Evolutionary conservation across 148 eudicot genomes (phyloP).

Genomic region (Chenopodium suecicum): DNA sequence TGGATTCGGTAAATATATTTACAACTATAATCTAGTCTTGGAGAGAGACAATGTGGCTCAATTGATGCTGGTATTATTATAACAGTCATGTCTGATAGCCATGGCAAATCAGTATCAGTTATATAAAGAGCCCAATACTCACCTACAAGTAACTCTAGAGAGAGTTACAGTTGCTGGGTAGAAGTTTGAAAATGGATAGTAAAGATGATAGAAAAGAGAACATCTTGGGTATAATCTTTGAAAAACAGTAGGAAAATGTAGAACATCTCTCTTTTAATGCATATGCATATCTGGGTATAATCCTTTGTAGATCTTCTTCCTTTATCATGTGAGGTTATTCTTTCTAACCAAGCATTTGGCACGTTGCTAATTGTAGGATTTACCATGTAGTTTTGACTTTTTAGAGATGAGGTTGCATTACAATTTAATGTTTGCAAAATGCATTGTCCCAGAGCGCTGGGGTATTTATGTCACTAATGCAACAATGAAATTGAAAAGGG

Average conservation of each 20-base stretch:
- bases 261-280: background rate
- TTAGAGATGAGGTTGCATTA: background rate
- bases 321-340: background rate
- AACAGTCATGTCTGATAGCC: background rate
- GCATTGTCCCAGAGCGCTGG: background rate
- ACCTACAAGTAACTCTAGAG: background rate
- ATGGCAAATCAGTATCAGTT: background rate
- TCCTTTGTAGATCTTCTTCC: background rate
- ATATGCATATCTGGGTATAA: background rate
- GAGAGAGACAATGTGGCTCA: background rate
- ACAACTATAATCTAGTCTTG: background rate
- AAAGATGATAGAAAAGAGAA: background rate
- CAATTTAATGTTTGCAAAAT: background rate
- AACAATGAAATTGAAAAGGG: background rate
- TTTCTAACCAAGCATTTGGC: background rate
- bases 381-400: background rate
- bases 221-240: background rate
- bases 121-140: background rate
- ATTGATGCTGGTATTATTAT: background rate
- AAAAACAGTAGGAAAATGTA: background rate
- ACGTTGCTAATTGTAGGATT: background rate
- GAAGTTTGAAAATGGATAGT: background rate
- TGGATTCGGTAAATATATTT: background rate
- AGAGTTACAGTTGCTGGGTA: background rate
- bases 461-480: background rate